Conservation (phyloP, 805 yeast species). For the Tetrapisispora taiwanensis region DNA sequence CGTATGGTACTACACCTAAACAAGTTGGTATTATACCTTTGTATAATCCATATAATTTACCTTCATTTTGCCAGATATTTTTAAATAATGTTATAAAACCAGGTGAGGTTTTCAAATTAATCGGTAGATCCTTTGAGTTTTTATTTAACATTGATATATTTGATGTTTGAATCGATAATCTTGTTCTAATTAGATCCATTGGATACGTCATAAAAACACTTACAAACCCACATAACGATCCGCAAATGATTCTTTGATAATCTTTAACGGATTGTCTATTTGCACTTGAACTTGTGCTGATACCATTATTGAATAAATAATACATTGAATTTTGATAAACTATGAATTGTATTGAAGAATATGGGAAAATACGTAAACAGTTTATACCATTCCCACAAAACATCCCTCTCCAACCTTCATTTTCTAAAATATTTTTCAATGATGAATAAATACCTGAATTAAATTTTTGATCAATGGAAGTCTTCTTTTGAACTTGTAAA, state of each 20-base stretch:
- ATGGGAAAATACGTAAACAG: conserved; percentile 85
- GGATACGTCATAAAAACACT: conserved; percentile 86
- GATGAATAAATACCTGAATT: conserved; percentile 69
- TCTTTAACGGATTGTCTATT: conserved; percentile 33
- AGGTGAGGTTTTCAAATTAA: conserved; percentile 42
- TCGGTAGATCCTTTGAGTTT: conserved; percentile 30
- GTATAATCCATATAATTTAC: conserved; percentile 69
- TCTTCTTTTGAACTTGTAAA: conserved; percentile 67
- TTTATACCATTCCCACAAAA: conserved; percentile 87
- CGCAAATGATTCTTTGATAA: conserved; percentile 42
- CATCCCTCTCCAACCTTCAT: conserved; percentile 86
- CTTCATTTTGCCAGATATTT: conserved; percentile 63
- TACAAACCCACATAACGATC: conserved; percentile 70
- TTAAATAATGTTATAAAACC: conserved; percentile 52
- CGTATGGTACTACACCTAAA: conserved; percentile 92
- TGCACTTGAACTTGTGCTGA: conserved; percentile 27
- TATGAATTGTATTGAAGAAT: conserved; percentile 87
- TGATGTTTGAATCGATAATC: conserved; percentile 85
- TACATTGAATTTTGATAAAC: conserved; percentile 61
- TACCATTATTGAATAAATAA: conserved; percentile 27
- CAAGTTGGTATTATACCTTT: conserved; percentile 87
- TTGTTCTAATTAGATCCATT: conserved; percentile 79
- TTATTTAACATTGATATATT: conserved; percentile 34
- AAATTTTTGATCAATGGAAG: conserved; percentile 31
- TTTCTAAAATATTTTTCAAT: conserved; percentile 65